A percentile compares a stretch with the other conserved stretches of the same genome.
Conservation (phyloP, 768 basidiomycete species). For the Myochromella boudieri region DNA sequence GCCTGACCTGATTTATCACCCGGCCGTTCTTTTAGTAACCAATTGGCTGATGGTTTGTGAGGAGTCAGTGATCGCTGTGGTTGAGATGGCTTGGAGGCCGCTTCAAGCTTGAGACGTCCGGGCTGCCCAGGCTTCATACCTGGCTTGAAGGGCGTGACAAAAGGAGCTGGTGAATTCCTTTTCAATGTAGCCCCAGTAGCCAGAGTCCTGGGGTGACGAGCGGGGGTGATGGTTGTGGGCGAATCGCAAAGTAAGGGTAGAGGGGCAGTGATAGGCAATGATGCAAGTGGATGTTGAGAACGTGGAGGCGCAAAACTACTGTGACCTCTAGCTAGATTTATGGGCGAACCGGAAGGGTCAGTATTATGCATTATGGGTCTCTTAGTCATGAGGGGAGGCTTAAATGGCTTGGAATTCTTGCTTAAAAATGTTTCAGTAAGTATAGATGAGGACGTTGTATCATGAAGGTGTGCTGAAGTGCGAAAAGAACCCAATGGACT, state of each 20-base stretch:
- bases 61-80: constrained; percentile 9
- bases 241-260: constrained; percentile 1
- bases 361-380: constrained; percentile 7
- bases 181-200: constrained; percentile 4
- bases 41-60: constrained; percentile 11
- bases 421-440: constrained; percentile 9
- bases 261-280: constrained; percentile 22
- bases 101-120: constrained; percentile 29
- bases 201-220: constrained; percentile 8
- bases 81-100: constrained; percentile 18
- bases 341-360: constrained; percentile 24
- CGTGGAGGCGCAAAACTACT: constrained; percentile 20
- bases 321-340: constrained; percentile 24
- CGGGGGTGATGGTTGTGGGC: constrained; percentile 12
- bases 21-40: constrained; percentile 16
- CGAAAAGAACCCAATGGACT: constrained; percentile 31
- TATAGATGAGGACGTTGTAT: constrained; percentile 10
- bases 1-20: constrained; percentile 2
- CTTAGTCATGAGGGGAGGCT: constrained; percentile 40
- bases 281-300: constrained; percentile 36
- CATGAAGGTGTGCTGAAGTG: constrained; percentile 14
- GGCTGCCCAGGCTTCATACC: constrained; percentile 47
- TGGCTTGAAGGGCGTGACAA: constrained; percentile 63
- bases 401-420: constrained; percentile 40
- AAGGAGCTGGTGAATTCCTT: constrained; percentile 38